These are phyloP conservation scores for Geum urbanum DNA, from an alignment of 306 rosid genomes.

Conservation along the genomic window DNA sequence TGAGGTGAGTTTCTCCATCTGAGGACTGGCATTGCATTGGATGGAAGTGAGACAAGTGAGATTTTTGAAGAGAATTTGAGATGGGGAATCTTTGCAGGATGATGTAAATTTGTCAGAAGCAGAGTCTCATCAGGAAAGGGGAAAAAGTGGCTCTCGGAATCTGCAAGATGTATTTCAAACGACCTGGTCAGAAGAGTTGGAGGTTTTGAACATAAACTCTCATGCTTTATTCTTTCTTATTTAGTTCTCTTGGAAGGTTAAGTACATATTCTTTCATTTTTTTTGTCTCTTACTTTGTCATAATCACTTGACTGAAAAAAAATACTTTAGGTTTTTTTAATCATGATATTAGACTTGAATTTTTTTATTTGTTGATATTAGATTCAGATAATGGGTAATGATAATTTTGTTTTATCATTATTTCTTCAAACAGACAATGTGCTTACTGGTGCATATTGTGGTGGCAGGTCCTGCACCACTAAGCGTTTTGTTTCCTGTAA, in stretches of 20 bases:
- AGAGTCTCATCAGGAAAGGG: constrained; percentile 31
- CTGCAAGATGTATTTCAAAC: constrained; percentile 44
- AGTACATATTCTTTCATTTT: neutral
- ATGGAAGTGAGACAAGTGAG: constrained; percentile 66
- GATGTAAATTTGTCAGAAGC: constrained; percentile 47
- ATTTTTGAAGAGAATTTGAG: constrained; percentile 47
- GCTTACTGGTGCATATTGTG: constrained; percentile 74
- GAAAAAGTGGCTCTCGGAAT: constrained; percentile 42
- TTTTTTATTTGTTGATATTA: neutral
- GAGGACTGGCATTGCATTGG: constrained; percentile 56
- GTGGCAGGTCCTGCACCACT: constrained; percentile 96
- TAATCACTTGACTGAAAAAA: neutral
- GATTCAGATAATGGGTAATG: constrained; percentile 16
- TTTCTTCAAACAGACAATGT: constrained; percentile 38
- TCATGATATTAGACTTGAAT: neutral
- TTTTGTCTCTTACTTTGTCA: neutral
- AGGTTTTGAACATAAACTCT: constrained; percentile 63
- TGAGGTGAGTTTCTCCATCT: constrained; percentile 76
- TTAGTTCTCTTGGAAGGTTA: neutral
- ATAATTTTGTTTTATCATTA: neutral
- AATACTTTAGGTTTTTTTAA: neutral
- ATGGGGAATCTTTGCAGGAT: constrained; percentile 75
- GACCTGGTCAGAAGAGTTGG: constrained; percentile 49
- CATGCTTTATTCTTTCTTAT: neutral
- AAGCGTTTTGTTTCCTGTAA: constrained; percentile 73